Evolutionary conservation across 345 rosid genomes (phyloP), one percentile per base, ranked within the genome.

Genomic region (Cardamine occulta): DNA sequence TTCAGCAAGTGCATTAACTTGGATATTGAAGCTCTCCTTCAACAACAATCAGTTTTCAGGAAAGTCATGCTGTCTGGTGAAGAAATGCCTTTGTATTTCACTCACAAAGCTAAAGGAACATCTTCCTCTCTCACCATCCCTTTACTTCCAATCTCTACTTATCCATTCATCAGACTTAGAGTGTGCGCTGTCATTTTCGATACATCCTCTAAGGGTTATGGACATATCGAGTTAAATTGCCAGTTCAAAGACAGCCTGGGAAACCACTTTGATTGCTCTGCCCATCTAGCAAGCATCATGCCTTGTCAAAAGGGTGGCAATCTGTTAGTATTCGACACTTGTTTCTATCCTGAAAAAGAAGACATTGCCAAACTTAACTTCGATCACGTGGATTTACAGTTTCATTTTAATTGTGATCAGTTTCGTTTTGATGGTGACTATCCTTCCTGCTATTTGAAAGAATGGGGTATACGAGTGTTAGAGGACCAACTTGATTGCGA

Each of bases 1-100:
- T 4, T 52, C n/a, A 12, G 5, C 12, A 47, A 23, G 1, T 48
- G 48, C 35, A 21, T 60, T 12, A 7, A 48, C 59, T n/a, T 49
- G 5, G 45, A 62, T 49, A 15, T 9, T 49, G 61, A 44, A 51
- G 42, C 32, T 31, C 7, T 31, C 1, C 32, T 1, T 31, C 32
- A 31, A 31, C 7, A 6, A 0, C 24, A 1, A 21, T 19, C 58
- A 14, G 0, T 57, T 2, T 6, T 70, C 1, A 0, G 1, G 2
- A 24, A 21, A 47, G 1, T 45, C 10, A 6, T 2, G 2, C 6
- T 49, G 1, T 8, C 34, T n/a, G 28, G 68, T 24, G 61, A 37
- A 37, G 31, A 63, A 39, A 34, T 63, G 21, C 63, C 54, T 26
- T 63, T 42, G 8, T 52, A 63, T 63, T 73, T 63, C 34, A 52